A percentile compares a stretch with the other conserved stretches of the same genome.
Conservation (phyloP, 306 rosid genomes). For the Neltuma alba region DNA sequence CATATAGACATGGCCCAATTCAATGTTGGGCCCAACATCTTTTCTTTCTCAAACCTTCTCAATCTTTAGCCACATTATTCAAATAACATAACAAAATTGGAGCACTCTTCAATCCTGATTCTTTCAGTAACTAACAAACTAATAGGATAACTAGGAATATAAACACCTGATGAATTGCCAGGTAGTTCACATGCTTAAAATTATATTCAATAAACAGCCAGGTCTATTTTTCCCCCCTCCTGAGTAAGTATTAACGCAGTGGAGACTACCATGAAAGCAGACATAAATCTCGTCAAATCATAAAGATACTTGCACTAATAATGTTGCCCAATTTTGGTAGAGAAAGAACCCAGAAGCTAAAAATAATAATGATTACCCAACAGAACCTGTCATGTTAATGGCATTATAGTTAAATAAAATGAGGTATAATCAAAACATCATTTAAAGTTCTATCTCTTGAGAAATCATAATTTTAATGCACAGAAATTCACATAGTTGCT, state of each 20-base stretch:
- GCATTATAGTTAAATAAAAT: not conserved
- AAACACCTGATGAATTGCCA: slow-evolving; percentile 1
- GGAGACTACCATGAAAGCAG: not conserved
- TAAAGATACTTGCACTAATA: not conserved
- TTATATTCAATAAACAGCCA: not conserved
- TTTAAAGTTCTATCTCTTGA: slow-evolving; percentile 7
- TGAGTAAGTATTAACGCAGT: not conserved
- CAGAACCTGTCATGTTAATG: not conserved
- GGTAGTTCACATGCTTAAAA: not conserved
- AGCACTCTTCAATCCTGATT: not conserved
- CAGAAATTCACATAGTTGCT: slow-evolving; percentile 23
- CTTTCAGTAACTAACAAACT: slow-evolving; percentile 7
- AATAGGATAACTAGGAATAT: slow-evolving; percentile 8
- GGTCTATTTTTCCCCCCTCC: not conserved
- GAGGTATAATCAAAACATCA: not conserved
- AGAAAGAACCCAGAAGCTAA: not conserved
- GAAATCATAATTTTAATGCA: not conserved
- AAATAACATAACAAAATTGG: not conserved
- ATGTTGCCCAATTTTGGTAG: not conserved
- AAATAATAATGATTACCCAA: not conserved
- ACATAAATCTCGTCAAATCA: not conserved
- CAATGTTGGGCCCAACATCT: not conserved
- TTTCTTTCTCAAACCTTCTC: not conserved
- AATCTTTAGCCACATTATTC: not conserved
- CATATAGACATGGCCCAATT: not conserved